Evolutionary conservation across 2,329 filamentous ascomycete species (phyloP).

Genomic region (Ustilaginoidea virens): DNA sequence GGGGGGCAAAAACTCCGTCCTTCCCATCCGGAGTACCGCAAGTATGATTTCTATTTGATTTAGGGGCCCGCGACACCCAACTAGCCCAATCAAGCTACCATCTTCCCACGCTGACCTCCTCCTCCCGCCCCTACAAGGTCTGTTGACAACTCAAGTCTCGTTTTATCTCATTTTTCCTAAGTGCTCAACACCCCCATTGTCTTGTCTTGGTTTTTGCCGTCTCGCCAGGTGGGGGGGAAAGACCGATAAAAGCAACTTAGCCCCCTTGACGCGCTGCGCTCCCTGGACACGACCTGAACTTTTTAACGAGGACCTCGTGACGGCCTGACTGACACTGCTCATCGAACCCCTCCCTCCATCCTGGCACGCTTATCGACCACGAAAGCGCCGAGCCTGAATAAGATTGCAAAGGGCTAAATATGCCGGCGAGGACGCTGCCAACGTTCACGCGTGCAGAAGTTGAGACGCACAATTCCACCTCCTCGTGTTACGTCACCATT

Average conservation of each 20-base stretch:
- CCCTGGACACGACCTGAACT: too few relatives aligned
- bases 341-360: not conserved
- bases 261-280: too few relatives aligned
- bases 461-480: slow-evolving; percentile 58
- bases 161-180: not conserved
- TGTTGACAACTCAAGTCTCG: slow-evolving; percentile 1
- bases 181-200: not conserved
- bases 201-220: too few relatives aligned
- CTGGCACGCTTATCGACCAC: not conserved
- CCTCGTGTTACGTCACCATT: slow-evolving; percentile 87
- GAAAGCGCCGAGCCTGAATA: not conserved
- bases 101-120: too few relatives aligned
- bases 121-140: slow-evolving; percentile 1
- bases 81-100: too few relatives aligned
- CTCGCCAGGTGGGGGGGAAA: too few relatives aligned
- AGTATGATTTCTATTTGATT: not conserved
- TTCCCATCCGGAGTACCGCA: too few relatives aligned
- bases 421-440: slow-evolving; percentile 71
- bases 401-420: slow-evolving; percentile 21
- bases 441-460: slow-evolving; percentile 72
- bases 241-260: too few relatives aligned
- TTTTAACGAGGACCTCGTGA: too few relatives aligned
- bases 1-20: too few relatives aligned
- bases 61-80: slow-evolving; percentile 3
- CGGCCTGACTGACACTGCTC: slow-evolving; percentile 2